Base-by-base conservation (phyloP, 2,329 filamentous ascomycete species). In the Penicillium sclerotigenum region DNA sequence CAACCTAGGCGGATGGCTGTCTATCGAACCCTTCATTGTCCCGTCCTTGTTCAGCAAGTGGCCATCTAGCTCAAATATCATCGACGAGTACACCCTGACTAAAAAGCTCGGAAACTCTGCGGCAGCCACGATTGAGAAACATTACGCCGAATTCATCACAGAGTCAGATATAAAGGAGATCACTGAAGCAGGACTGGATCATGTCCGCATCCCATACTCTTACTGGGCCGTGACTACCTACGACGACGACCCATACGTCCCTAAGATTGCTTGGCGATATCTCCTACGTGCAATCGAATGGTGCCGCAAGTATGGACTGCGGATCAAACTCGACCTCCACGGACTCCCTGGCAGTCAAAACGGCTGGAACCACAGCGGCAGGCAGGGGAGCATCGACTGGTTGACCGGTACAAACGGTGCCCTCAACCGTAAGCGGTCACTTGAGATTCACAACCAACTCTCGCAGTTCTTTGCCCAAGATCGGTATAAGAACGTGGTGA, bases 291-390 rank as follows among this genome's bases (percentile, higher is more conserved):
- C 83, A 10, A 96, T 99, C 63, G 94, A 99, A 73, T 99, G 90
- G 83, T 90, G 89, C 42, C 88, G 94, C 26, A 92, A 95, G 69
- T 89, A 97, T 71, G 94, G 94, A 0, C 79, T 99, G 5, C 88
- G 94, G 2, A 86, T 99, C 38, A 97, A 97, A 60, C 84, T 99
- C 4, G 94, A 99, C 72, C 77, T 97, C 5, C 94, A 99, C 75
- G 91, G 83, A n/a, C 80, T 94, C 0, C 93, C 93, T 0, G 94
- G 94, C 0, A 93, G 89, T 58, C 94, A 97, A 70, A 99, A 99
- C 68, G 94, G 94, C 2, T 97, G 93, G 93, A 97, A 97, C 67
- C 94, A 99, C 73, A 95, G 90, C 64, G 94, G 94, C 0, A 85
- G 86, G 10, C 87, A 89, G 71, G 93, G 94, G 1, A 59, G 75